Percentiles rank a stretch among this genome's conserved stretches.
Evolutionary conservation across 768 basidiomycete species (phyloP).

Genomic region (Russula earlei): DNA sequence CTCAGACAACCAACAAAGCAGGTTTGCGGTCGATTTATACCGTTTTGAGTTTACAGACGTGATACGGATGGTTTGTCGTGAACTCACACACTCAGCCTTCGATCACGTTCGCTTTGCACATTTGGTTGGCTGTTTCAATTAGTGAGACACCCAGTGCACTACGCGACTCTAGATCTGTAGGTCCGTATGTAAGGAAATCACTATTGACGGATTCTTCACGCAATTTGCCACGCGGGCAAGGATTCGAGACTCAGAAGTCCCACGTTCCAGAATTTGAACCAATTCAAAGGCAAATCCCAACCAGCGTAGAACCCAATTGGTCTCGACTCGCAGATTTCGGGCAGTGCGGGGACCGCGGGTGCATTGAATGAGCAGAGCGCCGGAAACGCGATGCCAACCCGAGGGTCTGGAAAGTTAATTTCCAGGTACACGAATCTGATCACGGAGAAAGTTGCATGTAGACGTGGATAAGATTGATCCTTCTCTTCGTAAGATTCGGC

Average conservation of each 20-base stretch:
- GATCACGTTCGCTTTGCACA: not conserved
- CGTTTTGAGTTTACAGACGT: not conserved
- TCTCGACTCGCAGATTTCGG: not conserved
- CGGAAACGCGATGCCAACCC: not conserved
- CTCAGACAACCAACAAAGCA: not conserved
- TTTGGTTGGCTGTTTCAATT: not conserved
- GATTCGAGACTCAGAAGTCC: not conserved
- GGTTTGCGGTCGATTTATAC: not conserved
- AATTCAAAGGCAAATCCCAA: not conserved
- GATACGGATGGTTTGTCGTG: not conserved
- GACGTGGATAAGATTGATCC: constrained; percentile 6
- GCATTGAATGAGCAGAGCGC: not conserved
- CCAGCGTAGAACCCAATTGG: not conserved
- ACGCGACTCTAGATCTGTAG: not conserved
- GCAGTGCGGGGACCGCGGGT: not conserved
- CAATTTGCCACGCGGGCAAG: not conserved
- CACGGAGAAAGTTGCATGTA: not conserved
- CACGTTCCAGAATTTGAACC: not conserved
- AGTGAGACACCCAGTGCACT: not conserved
- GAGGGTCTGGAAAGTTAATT: constrained; percentile 1
- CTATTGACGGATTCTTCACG: not conserved
- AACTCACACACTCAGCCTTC: not conserved
- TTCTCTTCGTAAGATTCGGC: constrained; percentile 8
- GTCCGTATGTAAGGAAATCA: not conserved
- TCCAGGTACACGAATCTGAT: not conserved